A percentile compares a stretch with the other conserved stretches of the same genome.
These are phyloP conservation scores for Colletotrichum spinosum DNA, from an alignment of 2,329 filamentous ascomycete species.

Conservation along the genomic window DNA sequence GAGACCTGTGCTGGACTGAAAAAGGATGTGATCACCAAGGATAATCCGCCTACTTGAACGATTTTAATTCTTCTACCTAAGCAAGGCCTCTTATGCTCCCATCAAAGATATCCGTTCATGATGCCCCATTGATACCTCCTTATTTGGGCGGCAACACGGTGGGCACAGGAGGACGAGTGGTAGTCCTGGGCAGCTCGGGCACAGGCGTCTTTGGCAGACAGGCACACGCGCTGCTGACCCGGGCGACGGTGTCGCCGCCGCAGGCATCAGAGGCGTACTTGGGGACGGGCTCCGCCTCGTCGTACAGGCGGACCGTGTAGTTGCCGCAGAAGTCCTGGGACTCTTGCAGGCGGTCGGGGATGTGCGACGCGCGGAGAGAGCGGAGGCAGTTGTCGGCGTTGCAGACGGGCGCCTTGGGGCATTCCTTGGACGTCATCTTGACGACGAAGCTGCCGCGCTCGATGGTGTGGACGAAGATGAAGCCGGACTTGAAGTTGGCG, in stretches of 20 bases:
- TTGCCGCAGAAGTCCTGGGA: constrained; percentile 48
- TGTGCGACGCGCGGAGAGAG: constrained; percentile 48
- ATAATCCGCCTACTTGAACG: too few species aligned
- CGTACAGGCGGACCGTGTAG: constrained; percentile 30
- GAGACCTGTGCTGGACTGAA: too few species aligned
- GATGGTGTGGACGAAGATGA: constrained; percentile 64
- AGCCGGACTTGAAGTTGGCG: constrained; percentile 60
- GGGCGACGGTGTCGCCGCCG: constrained; percentile 26
- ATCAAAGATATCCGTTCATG: too few species aligned
- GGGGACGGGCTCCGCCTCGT: constrained; percentile 34
- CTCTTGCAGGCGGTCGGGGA: constrained; percentile 46
- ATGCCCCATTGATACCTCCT: too few species aligned
- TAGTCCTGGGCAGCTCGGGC: constrained; percentile 41
- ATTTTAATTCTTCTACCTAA: too few species aligned
- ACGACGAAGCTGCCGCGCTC: constrained; percentile 62
- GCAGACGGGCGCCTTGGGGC: constrained; percentile 41
- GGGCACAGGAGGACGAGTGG: constrained; percentile 39
- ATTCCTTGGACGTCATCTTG: constrained; percentile 47
- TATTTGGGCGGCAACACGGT: constrained; percentile 38
- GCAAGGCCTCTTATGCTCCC: too few species aligned
- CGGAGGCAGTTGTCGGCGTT: constrained; percentile 52
- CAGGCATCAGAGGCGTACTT: constrained; percentile 38
- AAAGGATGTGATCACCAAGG: too few species aligned
- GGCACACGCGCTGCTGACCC: constrained; percentile 40
- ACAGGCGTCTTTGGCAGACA: constrained; percentile 40